Evolutionary conservation across 164 flowering plant genomes (phyloP).

Genomic region (Nelumbo lutea): DNA sequence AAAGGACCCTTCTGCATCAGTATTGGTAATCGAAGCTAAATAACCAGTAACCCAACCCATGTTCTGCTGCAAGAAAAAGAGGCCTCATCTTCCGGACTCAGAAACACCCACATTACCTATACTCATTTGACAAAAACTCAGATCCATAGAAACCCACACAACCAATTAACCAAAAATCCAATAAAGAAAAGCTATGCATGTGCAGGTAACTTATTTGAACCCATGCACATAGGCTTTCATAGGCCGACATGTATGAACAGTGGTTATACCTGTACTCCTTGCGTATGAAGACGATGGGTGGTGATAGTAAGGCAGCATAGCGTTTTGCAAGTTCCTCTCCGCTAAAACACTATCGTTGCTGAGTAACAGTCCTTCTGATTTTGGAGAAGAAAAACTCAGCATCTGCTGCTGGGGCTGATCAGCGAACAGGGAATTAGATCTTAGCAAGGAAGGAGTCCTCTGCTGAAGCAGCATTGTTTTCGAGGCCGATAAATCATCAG

Average conservation of each 20-base stretch:
- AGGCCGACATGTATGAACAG: background rate
- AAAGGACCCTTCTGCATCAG: background rate
- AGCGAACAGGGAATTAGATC: conserved; percentile 42
- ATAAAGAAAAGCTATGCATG: background rate
- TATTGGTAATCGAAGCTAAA: background rate
- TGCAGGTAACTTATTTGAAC: background rate
- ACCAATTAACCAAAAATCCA: background rate
- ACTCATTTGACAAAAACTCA: conserved; percentile 9
- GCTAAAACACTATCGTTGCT: conserved; percentile 7
- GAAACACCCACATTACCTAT: conserved; percentile 5
- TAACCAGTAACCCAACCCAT: background rate
- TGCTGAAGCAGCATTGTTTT: conserved; percentile 41
- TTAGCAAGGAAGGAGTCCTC: conserved; percentile 24
- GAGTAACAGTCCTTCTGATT: conserved; percentile 28
- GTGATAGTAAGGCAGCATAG: conserved; percentile 30
- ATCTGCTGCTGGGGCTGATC: conserved; percentile 43
- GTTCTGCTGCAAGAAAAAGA: background rate
- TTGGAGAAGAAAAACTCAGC: conserved; percentile 67
- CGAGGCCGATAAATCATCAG: conserved; percentile 31
- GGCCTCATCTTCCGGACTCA: background rate
- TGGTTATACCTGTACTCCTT: conserved; percentile 52
- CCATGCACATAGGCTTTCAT: background rate
- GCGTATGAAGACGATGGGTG: conserved; percentile 25
- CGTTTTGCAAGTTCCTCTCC: conserved; percentile 18
- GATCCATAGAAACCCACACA: conserved; percentile 8